phyloP scores from a whole-genome alignment of 2,329 filamentous ascomycete species.

The Fusarium sp. region DNA sequence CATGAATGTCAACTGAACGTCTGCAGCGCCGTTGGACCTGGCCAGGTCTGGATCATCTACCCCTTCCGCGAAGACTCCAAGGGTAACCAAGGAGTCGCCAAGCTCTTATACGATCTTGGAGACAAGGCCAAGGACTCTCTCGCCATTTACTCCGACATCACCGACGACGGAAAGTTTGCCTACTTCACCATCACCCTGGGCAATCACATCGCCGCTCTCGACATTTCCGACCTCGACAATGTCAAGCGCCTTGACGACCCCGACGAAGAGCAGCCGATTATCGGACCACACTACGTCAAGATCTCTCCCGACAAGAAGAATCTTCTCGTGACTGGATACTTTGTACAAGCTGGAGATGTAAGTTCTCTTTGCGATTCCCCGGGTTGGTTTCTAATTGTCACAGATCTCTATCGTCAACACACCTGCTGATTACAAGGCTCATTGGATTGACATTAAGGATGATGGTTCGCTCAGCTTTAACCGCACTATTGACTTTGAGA shows the following conservation, averaged over 20 bases:
- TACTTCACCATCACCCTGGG: conserved; percentile 72
- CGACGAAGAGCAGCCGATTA: conserved; percentile 68
- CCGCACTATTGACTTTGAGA: conserved; percentile 69
- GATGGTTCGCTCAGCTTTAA: conserved; percentile 71
- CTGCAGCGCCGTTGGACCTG: conserved; percentile 65
- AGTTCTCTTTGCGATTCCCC: not conserved
- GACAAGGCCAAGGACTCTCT: conserved; percentile 66
- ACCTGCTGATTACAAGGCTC: conserved; percentile 71
- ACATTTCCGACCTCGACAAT: conserved; percentile 66
- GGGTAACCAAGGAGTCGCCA: conserved; percentile 69
- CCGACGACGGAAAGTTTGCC: conserved; percentile 67
- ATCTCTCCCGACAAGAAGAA: conserved; percentile 74
- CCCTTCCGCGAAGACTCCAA: conserved; percentile 67
- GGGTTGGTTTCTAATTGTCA: not conserved
- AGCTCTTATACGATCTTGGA: conserved; percentile 71
- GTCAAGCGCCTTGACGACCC: conserved; percentile 73
- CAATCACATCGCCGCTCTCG: conserved; percentile 64
- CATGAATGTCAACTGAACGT: not conserved
- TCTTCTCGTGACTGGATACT: conserved; percentile 74
- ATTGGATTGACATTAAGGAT: conserved; percentile 70
- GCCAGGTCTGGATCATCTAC: conserved; percentile 75
- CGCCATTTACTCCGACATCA: conserved; percentile 73
- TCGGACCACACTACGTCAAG: conserved; percentile 75
- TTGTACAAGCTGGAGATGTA: conserved; percentile 70
- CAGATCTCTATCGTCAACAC: conserved; percentile 71